These are phyloP conservation scores for Hyphodiscus hymeniophilus DNA, from an alignment of 495 filamentous ascomycete species.

Conservation along the genomic window DNA sequence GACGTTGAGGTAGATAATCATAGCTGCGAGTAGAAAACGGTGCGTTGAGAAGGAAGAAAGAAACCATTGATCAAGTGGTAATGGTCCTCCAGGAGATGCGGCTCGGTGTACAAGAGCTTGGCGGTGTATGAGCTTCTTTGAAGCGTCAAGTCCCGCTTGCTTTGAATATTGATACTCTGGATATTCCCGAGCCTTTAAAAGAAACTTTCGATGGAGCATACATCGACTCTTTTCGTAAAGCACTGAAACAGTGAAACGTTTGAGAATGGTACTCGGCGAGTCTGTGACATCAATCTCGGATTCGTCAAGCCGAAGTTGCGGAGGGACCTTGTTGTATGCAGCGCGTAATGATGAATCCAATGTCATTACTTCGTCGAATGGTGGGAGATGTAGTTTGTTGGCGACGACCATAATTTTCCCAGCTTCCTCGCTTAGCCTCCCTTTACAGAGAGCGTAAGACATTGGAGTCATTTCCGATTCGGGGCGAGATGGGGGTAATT, in stretches of 20 bases:
- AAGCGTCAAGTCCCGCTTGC: constrained; percentile 58
- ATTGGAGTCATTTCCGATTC: constrained; percentile 70
- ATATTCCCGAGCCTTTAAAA: constrained; percentile 43
- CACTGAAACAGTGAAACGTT: constrained; percentile 58
- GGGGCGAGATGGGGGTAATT: constrained; percentile 66
- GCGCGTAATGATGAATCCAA: constrained; percentile 28
- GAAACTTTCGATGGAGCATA: constrained; percentile 67
- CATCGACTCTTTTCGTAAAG: constrained; percentile 62
- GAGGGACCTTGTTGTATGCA: constrained; percentile 1
- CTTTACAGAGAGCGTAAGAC: constrained; percentile 33
- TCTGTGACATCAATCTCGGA: constrained; percentile 53
- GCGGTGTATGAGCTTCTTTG: constrained; percentile 47
- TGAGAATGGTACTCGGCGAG: constrained; percentile 51
- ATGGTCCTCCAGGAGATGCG: constrained; percentile 28
- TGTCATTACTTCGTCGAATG: constrained; percentile 28
- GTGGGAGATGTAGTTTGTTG: constrained; percentile 19
- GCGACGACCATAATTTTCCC: no score
- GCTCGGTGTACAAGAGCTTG: constrained; percentile 30
- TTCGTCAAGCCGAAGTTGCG: background rate
- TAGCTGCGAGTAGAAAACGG: constrained; percentile 37
- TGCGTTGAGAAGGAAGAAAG: constrained; percentile 31
- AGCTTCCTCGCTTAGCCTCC: constrained; percentile 33
- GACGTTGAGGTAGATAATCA: constrained; percentile 34
- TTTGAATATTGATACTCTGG: constrained; percentile 60
- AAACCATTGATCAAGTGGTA: constrained; percentile 34